Evolutionary conservation across 495 filamentous ascomycete genomes (phyloP).

Genomic region (Copromyces sp.): DNA sequence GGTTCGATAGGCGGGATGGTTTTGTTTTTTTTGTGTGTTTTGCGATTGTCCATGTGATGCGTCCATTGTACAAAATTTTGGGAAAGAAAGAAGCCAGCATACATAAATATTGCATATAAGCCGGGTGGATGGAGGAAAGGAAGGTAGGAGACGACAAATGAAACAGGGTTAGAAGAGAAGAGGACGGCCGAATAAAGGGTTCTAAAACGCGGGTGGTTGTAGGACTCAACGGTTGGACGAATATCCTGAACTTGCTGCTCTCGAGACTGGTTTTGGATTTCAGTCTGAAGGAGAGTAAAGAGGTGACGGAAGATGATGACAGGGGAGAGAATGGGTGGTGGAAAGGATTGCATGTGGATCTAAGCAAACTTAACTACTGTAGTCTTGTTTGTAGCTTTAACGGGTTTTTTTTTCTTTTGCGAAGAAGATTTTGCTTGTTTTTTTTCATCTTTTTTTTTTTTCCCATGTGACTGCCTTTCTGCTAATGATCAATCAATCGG

Average conservation of each 20-base stretch:
- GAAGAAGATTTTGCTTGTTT: neutral
- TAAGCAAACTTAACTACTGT: neutral
- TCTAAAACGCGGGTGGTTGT: neutral
- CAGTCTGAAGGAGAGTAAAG: neutral
- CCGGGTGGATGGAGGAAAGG: neutral
- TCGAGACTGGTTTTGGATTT: neutral
- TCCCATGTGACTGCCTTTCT: neutral
- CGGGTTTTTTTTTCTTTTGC: neutral
- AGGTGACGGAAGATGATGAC: neutral
- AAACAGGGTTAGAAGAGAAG: neutral
- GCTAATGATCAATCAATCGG: neutral
- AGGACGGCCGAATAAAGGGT: neutral
- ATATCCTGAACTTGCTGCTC: neutral
- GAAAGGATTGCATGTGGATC: neutral
- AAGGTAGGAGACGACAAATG: neutral
- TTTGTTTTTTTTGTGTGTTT: neutral
- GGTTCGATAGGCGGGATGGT: neutral
- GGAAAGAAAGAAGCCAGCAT: constrained; percentile 1
- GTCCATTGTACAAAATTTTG: neutral
- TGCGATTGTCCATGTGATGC: neutral
- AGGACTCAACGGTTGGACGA: neutral
- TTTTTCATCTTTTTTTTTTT: no score
- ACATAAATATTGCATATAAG: neutral
- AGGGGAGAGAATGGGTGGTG: neutral
- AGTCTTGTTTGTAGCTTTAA: neutral